Conservation (phyloP, 371 early-diverging fungal species). For the Gilbertella persicaria region DNA sequence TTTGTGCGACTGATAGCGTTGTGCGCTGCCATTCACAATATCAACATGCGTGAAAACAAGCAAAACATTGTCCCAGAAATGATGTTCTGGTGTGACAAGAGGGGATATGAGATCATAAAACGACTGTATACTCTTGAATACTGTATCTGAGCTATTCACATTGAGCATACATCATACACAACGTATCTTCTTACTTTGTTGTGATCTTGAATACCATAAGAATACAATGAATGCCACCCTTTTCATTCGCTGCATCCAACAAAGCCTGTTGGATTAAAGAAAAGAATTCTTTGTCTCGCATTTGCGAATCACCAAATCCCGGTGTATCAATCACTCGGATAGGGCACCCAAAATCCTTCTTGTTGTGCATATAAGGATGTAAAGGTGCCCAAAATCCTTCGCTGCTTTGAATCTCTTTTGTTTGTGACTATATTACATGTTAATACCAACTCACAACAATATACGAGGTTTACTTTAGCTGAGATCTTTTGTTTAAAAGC, state of each 20-base stretch:
- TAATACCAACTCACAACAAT: slow-evolving; percentile 3
- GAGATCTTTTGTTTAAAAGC: slow-evolving; percentile 42
- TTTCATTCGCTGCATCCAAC: slow-evolving; percentile 13
- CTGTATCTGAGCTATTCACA: slow-evolving; percentile 33
- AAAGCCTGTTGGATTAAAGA: slow-evolving; percentile 28
- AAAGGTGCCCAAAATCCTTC: slow-evolving; percentile 45
- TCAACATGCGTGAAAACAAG: slow-evolving; percentile 49
- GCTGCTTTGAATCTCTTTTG: slow-evolving; percentile 29
- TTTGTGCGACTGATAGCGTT: slow-evolving; percentile 31
- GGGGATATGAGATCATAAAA: slow-evolving; percentile 22
- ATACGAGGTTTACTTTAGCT: slow-evolving; percentile 26
- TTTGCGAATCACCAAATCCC: slow-evolving; percentile 45
- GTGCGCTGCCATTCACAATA: slow-evolving; percentile 15
- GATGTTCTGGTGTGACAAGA: not conserved
- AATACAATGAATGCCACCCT: slow-evolving; percentile 23
- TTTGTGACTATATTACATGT: slow-evolving; percentile 35
- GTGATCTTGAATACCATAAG: slow-evolving; percentile 35
- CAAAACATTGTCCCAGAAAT: slow-evolving; percentile 44
- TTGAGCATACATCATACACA: too few species aligned
- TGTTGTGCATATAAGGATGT: slow-evolving; percentile 31
- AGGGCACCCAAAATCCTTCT: slow-evolving; percentile 35
- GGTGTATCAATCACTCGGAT: slow-evolving; percentile 42
- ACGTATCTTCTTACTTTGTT: slow-evolving; percentile 36
- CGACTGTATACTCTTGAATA: slow-evolving; percentile 31
- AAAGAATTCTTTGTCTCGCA: slow-evolving; percentile 34